These are phyloP conservation scores for Synchytrium microbalum DNA, from an alignment of 371 early-diverging fungal genomes.

Conservation along the genomic window DNA sequence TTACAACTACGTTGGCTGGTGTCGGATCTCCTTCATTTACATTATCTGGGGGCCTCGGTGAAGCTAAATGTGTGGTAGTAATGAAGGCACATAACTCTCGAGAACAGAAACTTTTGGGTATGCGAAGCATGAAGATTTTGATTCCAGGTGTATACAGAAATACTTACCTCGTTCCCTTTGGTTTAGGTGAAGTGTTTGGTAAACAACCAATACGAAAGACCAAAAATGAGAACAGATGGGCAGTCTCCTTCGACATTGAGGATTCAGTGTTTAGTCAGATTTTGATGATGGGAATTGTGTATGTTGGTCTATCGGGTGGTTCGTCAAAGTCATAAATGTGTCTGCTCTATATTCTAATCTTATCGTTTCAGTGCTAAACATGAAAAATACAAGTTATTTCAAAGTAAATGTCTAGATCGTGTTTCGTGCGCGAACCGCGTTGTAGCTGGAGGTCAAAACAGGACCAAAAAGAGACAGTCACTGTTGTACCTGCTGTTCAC, in stretches of 20 bases:
- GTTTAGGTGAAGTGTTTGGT: slow-evolving; percentile 21
- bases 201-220: slow-evolving; percentile 11
- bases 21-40: slow-evolving; percentile 9
- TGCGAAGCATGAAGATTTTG: slow-evolving; percentile 10
- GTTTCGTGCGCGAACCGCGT: too few relatives aligned
- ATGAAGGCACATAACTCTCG: slow-evolving; percentile 17
- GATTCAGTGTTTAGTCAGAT: slow-evolving; percentile 19
- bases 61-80: slow-evolving; percentile 21
- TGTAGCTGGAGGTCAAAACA: too few relatives aligned
- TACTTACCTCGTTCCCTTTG: too few relatives aligned
- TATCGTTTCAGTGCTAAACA: too few relatives aligned
- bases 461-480: too few relatives aligned
- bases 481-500: too few relatives aligned
- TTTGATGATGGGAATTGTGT: slow-evolving; percentile 19
- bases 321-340: slow-evolving; percentile 4
- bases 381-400: too few relatives aligned
- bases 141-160: too few relatives aligned
- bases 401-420: too few relatives aligned
- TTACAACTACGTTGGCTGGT: background rate
- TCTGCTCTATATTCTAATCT: too few relatives aligned
- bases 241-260: slow-evolving; percentile 20
- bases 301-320: slow-evolving; percentile 11
- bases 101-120: slow-evolving; percentile 26
- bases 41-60: slow-evolving; percentile 20
- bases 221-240: slow-evolving; percentile 16